phyloP scores from a whole-genome alignment of 129 eudicot genomes.

The Saposhnikovia divaricata region DNA sequence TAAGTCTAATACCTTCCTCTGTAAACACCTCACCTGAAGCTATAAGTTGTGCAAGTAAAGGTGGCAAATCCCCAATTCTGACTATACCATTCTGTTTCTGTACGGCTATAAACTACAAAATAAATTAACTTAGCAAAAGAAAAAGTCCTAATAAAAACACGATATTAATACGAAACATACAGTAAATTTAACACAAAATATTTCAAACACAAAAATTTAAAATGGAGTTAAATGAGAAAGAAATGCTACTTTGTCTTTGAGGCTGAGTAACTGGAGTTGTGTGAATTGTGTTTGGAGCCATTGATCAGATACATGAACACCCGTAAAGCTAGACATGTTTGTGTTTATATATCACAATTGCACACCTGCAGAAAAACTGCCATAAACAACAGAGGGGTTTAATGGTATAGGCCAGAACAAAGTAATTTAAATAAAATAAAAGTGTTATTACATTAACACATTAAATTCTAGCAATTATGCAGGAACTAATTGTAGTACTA shows the following conservation, averaged over 20 bases:
- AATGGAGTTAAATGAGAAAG: not conserved
- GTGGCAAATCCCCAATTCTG: too few species aligned
- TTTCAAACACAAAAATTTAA: too few species aligned
- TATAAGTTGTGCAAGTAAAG: too few species aligned
- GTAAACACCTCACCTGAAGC: too few species aligned
- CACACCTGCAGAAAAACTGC: not conserved
- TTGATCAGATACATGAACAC: constrained; percentile 86
- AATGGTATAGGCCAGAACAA: too few species aligned
- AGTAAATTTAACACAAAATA: too few species aligned
- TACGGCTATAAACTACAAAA: too few species aligned
- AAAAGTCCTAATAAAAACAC: too few species aligned
- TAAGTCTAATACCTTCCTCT: too few species aligned
- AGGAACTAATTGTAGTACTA: not conserved
- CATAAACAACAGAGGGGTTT: not conserved
- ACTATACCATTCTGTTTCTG: too few species aligned
- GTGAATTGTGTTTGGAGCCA: constrained; percentile 95
- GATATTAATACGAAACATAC: too few species aligned
- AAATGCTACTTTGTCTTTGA: constrained; percentile 54
- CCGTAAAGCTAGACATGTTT: constrained; percentile 67
- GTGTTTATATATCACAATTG: not conserved
- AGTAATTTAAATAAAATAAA: not conserved
- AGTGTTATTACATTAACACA: not conserved
- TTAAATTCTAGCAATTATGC: not conserved
- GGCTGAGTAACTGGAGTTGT: constrained; percentile 77
- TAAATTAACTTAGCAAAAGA: too few species aligned